phyloP scores from a whole-genome alignment of 83 land plant genomes.

The Picea engelmannii region DNA sequence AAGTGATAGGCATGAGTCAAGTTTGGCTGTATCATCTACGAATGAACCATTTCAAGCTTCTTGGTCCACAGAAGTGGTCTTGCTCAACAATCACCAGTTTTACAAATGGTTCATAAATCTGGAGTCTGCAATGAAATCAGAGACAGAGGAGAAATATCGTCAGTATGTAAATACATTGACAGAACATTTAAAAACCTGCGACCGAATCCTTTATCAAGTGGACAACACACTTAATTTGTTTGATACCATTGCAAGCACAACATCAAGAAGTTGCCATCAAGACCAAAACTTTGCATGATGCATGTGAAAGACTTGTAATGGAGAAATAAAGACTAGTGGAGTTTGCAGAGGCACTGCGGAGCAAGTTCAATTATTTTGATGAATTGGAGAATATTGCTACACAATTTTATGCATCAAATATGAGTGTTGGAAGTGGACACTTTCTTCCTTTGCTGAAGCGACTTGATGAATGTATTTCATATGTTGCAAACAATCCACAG shows the following conservation, averaged over 20 bases:
- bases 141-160: constrained; percentile 96
- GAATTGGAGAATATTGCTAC: constrained; percentile 93
- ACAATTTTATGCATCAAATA: constrained; percentile 81
- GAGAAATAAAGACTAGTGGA: constrained; percentile 92
- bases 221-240: constrained; percentile 83
- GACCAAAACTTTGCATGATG: constrained; percentile 98
- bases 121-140: constrained; percentile 96
- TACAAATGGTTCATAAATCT: constrained; percentile 83
- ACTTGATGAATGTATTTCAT: constrained; percentile 96
- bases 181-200: constrained; percentile 79
- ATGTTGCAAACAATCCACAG: constrained; percentile 84
- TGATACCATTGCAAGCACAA: constrained; percentile 84
- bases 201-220: constrained; percentile 76
- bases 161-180: constrained; percentile 82
- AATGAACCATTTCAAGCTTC: constrained; percentile 30
- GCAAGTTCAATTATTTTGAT: constrained; percentile 91
- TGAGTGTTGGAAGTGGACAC: constrained; percentile 80
- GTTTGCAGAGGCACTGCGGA: constrained; percentile 89
- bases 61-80: constrained; percentile 48
- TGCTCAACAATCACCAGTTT: constrained; percentile 88
- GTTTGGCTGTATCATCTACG: constrained; percentile 26
- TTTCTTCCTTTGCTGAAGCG: constrained; percentile 88
- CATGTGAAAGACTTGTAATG: constrained; percentile 88
- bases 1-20: constrained; percentile 27
- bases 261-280: constrained; percentile 94